Evolutionary conservation across 257 asterid species (phyloP).

Genomic region (Solanum boliviense): DNA sequence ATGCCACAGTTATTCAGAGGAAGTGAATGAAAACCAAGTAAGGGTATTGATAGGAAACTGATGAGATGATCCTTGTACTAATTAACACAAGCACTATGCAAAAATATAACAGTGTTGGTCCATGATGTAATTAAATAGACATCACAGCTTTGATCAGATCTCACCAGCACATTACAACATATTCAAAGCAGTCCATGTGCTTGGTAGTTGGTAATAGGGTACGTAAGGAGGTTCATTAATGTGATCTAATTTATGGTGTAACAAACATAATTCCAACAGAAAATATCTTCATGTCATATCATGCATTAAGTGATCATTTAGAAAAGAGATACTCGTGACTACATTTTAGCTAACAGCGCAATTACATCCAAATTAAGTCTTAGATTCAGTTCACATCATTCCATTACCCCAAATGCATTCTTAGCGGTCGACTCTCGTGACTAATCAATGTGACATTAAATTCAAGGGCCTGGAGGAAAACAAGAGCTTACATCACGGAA

Average conservation of each 20-base stretch:
- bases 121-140: not conserved
- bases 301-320: not conserved
- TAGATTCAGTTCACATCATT: not conserved
- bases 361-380: not conserved
- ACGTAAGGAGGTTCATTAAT: not conserved
- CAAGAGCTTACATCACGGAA: constrained; percentile 65
- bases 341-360: not conserved
- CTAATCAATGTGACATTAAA: not conserved
- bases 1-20: not conserved
- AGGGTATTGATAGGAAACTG: not conserved
- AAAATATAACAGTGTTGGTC: not conserved
- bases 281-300: not conserved
- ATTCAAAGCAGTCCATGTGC: not conserved
- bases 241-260: not conserved
- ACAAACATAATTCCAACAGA: not conserved
- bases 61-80: not conserved
- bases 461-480: not conserved
- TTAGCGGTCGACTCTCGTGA: not conserved
- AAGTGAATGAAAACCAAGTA: not conserved
- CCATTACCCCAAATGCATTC: not conserved
- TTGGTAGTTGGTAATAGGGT: not conserved
- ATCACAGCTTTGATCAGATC: not conserved
- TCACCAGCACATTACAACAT: not conserved
- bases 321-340: not conserved
- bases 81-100: not conserved